Base-by-base conservation (phyloP, 192 early-diverging fungal genomes). In the Backusella luteola region DNA sequence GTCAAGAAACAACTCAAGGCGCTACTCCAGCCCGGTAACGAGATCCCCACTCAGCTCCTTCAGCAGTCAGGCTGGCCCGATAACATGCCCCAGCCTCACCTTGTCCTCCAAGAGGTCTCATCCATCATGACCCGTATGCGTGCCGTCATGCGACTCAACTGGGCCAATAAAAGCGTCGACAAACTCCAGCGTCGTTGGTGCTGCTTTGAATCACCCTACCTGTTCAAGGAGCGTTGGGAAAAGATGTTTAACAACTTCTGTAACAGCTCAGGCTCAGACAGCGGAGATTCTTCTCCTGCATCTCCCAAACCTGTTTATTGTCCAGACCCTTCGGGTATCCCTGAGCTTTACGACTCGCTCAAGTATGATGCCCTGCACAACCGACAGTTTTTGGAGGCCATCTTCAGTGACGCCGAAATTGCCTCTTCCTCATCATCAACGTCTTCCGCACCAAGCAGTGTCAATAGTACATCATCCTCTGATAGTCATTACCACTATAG, bases 361-460 rank as follows among this genome's bases (percentile, higher is more conserved):
- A 99, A 99, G 76, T 98, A 96, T 76, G 97, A 99, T 77, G 91
- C 97, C n/a, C 80, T 99, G 67, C 97, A 99, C 77, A 99, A 99
- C 79, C 90, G 97, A 29, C 81, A 85, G 32, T 97, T 97, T 77
- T 77, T 96, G 35, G 91, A 95, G 67, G 89, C 87, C 67, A 93
- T 90, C 67, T 93, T 92, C 76, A 84, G 84, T 34, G 86, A 86
- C 41, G 77, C 72, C 34, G 59, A 82, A 0, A 66, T 49, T 2
- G 38, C 56, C 3, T 29, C 56, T 63, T 63, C 56, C 2, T 66
- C 73, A 17, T 23, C n/a, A n/a, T 52, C 74, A 8, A 19, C 67
- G 2, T 6, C 66, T 46, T 34, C 74, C 3, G 4, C 29, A 0
- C 38, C 67, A 19, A 23, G 35, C 17, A 42, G 29, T 26, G 23